Evolutionary conservation across 2,329 filamentous ascomycete genomes (phyloP), one percentile per base, ranked within the genome.

Genomic region (Xylaria sp.): DNA sequence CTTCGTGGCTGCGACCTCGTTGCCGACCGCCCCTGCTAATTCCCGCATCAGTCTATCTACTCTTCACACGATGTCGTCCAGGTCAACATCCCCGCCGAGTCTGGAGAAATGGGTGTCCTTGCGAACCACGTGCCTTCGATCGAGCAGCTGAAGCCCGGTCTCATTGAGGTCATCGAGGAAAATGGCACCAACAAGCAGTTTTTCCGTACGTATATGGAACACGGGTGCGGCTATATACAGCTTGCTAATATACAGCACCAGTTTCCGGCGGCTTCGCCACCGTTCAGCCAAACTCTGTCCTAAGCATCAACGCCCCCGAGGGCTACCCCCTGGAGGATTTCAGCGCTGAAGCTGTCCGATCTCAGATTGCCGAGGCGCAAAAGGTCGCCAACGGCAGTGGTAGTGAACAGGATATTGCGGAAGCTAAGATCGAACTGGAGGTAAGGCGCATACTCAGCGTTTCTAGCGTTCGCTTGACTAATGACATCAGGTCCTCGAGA

Each of bases 351-450:
- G 91, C 93, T 75, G 93, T 99, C 82, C 90, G 89, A 80, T 89
- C 91, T 80, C 95, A 98, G 87, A 93, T 98, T 78, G 84, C 93
- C 70, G 96, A 99, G 87, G 94, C 94, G 74, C 93, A 97, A 85
- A 98, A 98, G 91, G 91, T 98, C 80, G 94, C 91, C 78, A 90
- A 85, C 82, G 96, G 96, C 79, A 90, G 87, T 80, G 96, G 95
- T 79, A 98, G 93, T 83, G 96, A 98, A 89, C 91, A 94, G 85
- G 96, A 98, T 80, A 93, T 98, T 84, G 95, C 95, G 74, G 96
- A 99, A 90, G 96, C 96, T 75, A 98, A 98, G 90, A 95, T 99
- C 82, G 95, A 98, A 88, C 85, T 99, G 76, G 96, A 99, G 93
- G 95, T 97, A 84, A 81, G 81, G 23, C 35, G 42, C 10, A 50